Conservation (phyloP, 192 early-diverging fungal genomes). For the Coemansia asiatica region DNA sequence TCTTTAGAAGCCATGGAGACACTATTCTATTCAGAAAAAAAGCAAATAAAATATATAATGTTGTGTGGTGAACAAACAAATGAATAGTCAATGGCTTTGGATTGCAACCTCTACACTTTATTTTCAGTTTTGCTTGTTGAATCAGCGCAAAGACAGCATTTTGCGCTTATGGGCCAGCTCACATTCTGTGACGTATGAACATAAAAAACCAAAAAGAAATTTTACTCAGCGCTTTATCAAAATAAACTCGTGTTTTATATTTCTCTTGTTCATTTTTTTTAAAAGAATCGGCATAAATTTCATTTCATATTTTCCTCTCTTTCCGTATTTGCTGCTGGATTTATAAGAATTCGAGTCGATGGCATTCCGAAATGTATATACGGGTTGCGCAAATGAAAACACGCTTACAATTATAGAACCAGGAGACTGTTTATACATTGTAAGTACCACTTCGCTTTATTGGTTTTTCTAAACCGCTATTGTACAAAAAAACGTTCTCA, state of each 20-base stretch:
- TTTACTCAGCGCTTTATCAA: background rate
- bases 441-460: conserved; percentile 28
- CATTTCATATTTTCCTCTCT: too few species aligned
- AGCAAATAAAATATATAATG: too few species aligned
- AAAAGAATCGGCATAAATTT: too few species aligned
- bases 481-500: background rate
- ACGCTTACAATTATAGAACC: conserved; percentile 17
- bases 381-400: conserved; percentile 47
- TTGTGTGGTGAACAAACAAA: background rate
- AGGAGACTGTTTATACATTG: conserved; percentile 31
- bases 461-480: background rate
- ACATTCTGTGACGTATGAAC: background rate
- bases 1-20: conserved; percentile 16
- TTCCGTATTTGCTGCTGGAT: too few species aligned
- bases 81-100: background rate
- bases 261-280: too few species aligned
- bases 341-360: conserved; percentile 16
- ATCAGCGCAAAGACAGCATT: background rate
- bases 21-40: too few species aligned
- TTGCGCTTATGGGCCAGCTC: background rate
- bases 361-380: conserved; percentile 39
- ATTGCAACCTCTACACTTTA: background rate
- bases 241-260: background rate
- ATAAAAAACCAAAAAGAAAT: background rate
- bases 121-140: background rate